These are phyloP conservation scores for Haplographium delicatum DNA, from an alignment of 495 filamentous ascomycete species.

Conservation along the genomic window DNA sequence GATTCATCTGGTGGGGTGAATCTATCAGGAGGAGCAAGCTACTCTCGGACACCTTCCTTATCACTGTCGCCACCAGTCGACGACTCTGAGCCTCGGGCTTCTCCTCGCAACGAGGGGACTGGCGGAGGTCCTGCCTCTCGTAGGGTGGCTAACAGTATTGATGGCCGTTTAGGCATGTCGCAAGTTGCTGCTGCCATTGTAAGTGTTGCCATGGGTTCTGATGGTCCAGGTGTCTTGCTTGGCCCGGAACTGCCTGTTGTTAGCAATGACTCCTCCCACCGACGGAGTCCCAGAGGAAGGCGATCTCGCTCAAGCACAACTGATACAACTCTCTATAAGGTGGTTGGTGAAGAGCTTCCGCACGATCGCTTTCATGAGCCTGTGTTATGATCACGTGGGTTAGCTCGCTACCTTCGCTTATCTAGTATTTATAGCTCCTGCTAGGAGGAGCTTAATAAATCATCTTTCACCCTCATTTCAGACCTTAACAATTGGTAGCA, in stretches of 20 bases:
- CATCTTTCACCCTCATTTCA: too few species aligned
- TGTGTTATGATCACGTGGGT: too few species aligned
- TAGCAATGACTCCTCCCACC: not conserved
- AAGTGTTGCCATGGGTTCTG: not conserved
- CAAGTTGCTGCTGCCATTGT: constrained; percentile 8
- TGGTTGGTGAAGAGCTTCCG: constrained; percentile 32
- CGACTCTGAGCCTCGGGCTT: too few species aligned
- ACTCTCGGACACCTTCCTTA: constrained; percentile 6
- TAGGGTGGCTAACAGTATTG: constrained; percentile 1
- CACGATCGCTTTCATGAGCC: constrained; percentile 30
- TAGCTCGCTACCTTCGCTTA: too few species aligned
- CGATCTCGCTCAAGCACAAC: constrained; percentile 19
- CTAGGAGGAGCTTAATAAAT: too few species aligned
- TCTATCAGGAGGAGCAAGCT: not conserved
- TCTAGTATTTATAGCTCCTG: too few species aligned
- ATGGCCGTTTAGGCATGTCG: constrained; percentile 7
- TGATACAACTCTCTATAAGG: constrained; percentile 12
- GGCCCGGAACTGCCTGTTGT: not conserved
- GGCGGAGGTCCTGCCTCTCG: not conserved
- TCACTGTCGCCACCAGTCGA: not conserved
- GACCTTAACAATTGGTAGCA: too few species aligned
- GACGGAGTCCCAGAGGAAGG: not conserved
- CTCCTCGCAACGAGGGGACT: not conserved
- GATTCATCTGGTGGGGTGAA: constrained; percentile 4
- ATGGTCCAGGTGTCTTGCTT: not conserved